Percentiles rank a stretch among this genome's conserved stretches.
Evolutionary conservation across 2,329 filamentous ascomycete species (phyloP).

Genomic region (Tolypocladium guangdongense): DNA sequence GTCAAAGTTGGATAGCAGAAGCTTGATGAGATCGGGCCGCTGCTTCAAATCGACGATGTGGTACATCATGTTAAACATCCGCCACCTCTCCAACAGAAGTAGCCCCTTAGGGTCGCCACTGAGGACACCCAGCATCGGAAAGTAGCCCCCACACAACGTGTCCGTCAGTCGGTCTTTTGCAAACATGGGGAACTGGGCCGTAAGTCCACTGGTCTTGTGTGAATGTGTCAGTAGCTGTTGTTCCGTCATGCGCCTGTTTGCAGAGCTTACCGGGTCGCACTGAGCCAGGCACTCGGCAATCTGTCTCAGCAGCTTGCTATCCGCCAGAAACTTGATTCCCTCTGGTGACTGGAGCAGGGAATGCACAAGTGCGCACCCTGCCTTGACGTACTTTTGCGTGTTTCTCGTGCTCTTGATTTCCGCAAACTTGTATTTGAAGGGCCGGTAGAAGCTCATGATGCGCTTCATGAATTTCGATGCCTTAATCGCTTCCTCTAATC

Average conservation of each 20-base stretch:
- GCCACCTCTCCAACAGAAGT: conserved; percentile 87
- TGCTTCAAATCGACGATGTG: conserved; percentile 89
- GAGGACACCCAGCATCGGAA: conserved; percentile 79
- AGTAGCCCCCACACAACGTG: conserved; percentile 86
- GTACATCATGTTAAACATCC: conserved; percentile 99
- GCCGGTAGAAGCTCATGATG: conserved; percentile 86
- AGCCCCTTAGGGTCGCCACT: conserved; percentile 76
- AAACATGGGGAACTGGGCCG: conserved; percentile 80
- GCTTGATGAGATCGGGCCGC: conserved; percentile 81
- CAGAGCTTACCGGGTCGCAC: conserved; percentile 63
- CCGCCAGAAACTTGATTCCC: conserved; percentile 72
- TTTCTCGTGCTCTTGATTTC: conserved; percentile 82
- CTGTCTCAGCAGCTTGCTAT: conserved; percentile 88
- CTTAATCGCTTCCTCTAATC: conserved; percentile 87
- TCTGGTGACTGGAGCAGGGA: conserved; percentile 78
- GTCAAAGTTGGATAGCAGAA: conserved; percentile 83
- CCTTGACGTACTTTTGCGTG: conserved; percentile 87
- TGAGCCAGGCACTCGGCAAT: conserved; percentile 94
- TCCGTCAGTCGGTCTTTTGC: conserved; percentile 74
- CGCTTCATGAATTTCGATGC: conserved; percentile 95
- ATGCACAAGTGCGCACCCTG: conserved; percentile 79
- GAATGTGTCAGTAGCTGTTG: conserved; percentile 10
- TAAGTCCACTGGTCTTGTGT: conserved; percentile 54
- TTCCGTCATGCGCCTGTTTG: background rate
- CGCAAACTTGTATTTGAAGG: conserved; percentile 93